These are phyloP conservation scores for Zygotorulaspora florentina DNA, from an alignment of 805 yeast genomes.

Conservation along the genomic window DNA sequence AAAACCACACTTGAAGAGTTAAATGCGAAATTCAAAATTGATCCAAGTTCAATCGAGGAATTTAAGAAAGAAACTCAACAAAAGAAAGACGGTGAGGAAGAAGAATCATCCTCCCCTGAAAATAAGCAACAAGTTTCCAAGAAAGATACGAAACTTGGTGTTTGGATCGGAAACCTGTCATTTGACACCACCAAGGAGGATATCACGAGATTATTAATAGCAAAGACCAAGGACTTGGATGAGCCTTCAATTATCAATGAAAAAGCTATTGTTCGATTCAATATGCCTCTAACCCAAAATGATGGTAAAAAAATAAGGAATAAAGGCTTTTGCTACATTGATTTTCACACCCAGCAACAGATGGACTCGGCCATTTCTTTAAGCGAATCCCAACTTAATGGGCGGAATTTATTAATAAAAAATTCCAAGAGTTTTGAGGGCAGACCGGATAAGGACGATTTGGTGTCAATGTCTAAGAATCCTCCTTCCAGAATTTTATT, in stretches of 20 bases:
- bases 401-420: constrained; percentile 82
- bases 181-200: constrained; percentile 81
- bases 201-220: constrained; percentile 55
- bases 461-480: constrained; percentile 54
- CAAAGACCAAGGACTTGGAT: constrained; percentile 47
- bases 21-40: constrained; percentile 39
- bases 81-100: constrained; percentile 34
- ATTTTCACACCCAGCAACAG: constrained; percentile 59
- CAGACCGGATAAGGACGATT: constrained; percentile 61
- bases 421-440: constrained; percentile 79
- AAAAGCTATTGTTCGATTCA: constrained; percentile 65
- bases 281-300: constrained; percentile 65
- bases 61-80: constrained; percentile 38
- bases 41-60: constrained; percentile 36
- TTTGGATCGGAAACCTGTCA: constrained; percentile 92
- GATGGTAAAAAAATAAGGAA: constrained; percentile 53
- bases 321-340: constrained; percentile 88
- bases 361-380: constrained; percentile 59
- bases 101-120: constrained; percentile 21
- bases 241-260: constrained; percentile 44
- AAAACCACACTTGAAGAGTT: constrained; percentile 57
- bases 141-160: constrained; percentile 51
- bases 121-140: constrained; percentile 13
- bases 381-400: constrained; percentile 70
- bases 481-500: constrained; percentile 88